A percentile compares a stretch with the other conserved stretches of the same genome.
Conservation (phyloP, 495 filamentous ascomycete genomes). For the Astrocystis sublimbata region DNA sequence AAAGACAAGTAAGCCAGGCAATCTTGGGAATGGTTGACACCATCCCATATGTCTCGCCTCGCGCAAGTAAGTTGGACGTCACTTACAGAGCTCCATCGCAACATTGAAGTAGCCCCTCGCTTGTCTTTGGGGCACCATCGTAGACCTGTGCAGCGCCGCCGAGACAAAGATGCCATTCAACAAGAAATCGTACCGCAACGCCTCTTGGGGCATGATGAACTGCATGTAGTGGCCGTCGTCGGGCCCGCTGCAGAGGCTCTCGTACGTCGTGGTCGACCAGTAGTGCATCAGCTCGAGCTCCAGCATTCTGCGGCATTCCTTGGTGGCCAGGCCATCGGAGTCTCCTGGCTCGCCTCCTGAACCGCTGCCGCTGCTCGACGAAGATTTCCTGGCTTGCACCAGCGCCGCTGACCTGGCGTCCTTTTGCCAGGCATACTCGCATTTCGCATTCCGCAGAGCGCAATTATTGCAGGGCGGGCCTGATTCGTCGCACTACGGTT, state of each 20-base stretch:
- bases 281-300: constrained; percentile 41
- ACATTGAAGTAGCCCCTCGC: constrained; percentile 28
- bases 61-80: neutral
- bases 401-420: neutral
- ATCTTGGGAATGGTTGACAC: neutral
- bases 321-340: constrained; percentile 20
- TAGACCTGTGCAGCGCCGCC: constrained; percentile 34
- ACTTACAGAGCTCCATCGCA: constrained; percentile 33
- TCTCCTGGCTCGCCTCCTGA: constrained; percentile 12
- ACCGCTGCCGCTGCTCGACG: constrained; percentile 2
- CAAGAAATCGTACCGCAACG: constrained; percentile 34
- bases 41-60: neutral
- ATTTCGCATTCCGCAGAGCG: constrained; percentile 32
- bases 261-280: constrained; percentile 38
- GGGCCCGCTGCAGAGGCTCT: constrained; percentile 31
- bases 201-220: constrained; percentile 25
- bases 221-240: constrained; percentile 35
- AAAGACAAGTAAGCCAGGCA: too few species aligned
- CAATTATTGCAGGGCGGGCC: constrained; percentile 41
- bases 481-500: constrained; percentile 34
- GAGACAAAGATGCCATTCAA: constrained; percentile 37
- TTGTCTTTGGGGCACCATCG: constrained; percentile 15
- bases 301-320: constrained; percentile 28
- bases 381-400: constrained; percentile 2
- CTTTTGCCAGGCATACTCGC: constrained; percentile 29